Conservation (phyloP, 2,329 filamentous ascomycete species). For the Sclerotiophoma versabilis region DNA sequence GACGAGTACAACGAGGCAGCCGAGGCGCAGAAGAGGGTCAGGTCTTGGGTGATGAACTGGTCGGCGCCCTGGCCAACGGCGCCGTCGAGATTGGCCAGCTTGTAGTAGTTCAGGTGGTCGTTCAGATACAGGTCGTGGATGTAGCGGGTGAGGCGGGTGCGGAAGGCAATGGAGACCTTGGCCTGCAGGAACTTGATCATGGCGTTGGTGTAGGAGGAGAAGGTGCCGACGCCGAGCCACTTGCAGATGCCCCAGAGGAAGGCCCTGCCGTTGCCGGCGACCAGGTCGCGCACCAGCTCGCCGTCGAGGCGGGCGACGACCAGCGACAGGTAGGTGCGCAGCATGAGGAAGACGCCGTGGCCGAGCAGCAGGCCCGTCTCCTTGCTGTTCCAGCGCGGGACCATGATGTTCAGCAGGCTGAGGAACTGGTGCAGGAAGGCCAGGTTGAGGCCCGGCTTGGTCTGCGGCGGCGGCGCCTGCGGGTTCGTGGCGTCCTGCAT, state of each 20-base stretch:
- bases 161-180: conserved; percentile 97
- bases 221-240: conserved; percentile 92
- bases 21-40: conserved; percentile 92
- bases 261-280: conserved; percentile 88
- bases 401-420: conserved; percentile 96
- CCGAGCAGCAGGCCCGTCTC: conserved; percentile 89
- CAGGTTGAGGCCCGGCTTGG: conserved; percentile 92
- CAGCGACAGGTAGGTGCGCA: conserved; percentile 91
- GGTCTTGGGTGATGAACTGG: conserved; percentile 96
- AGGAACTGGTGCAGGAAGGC: conserved; percentile 97
- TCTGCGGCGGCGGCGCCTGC: conserved; percentile 83
- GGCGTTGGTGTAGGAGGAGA: conserved; percentile 96
- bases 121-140: conserved; percentile 98
- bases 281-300: conserved; percentile 93
- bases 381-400: conserved; percentile 93
- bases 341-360: conserved; percentile 86
- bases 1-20: conserved; percentile 95
- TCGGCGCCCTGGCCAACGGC: conserved; percentile 91
- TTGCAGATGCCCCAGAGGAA: conserved; percentile 91
- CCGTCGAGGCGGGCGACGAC: conserved; percentile 93
- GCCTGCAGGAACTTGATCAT: conserved; percentile 99
- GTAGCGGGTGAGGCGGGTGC: conserved; percentile 91
- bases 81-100: conserved; percentile 89
- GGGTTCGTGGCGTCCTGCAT: conserved; percentile 69
- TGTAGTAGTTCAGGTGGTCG: conserved; percentile 95